These are phyloP conservation scores for Fraxinus latifolia DNA, from an alignment of 305 asterid species.

Conservation along the genomic window DNA sequence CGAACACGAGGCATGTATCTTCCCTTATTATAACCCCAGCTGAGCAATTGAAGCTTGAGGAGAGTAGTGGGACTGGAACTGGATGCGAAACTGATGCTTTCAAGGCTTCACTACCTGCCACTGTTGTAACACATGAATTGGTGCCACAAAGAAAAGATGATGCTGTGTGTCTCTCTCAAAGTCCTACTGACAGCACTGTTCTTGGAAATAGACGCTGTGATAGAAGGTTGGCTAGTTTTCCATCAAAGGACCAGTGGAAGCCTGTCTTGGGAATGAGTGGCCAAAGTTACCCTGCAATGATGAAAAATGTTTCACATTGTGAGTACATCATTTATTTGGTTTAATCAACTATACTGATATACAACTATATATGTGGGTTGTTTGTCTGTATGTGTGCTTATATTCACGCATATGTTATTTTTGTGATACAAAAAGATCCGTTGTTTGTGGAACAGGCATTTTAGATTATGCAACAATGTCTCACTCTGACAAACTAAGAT, in stretches of 20 bases:
- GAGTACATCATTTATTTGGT: conserved; percentile 25
- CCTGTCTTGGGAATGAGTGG: conserved; percentile 59
- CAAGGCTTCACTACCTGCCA: conserved; percentile 40
- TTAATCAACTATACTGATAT: conserved; percentile 11
- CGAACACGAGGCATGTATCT: conserved; percentile 40
- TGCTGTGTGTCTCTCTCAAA: conserved; percentile 38
- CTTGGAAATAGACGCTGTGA: conserved; percentile 50
- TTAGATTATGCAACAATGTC: conserved; percentile 9
- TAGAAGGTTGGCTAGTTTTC: conserved; percentile 45
- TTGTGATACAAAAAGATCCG: conserved; percentile 7
- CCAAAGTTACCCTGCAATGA: conserved; percentile 38
- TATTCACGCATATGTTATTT: conserved; percentile 11
- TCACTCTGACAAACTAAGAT: conserved; percentile 23
- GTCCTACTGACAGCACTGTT: conserved; percentile 35
- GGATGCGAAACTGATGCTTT: conserved; percentile 41
- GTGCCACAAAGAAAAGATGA: conserved; percentile 50
- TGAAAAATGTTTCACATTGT: not conserved
- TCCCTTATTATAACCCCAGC: conserved; percentile 42
- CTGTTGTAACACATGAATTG: conserved; percentile 40
- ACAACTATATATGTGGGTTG: not conserved
- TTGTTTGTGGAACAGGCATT: conserved; percentile 13
- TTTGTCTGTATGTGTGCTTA: conserved; percentile 10
- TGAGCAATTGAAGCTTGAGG: conserved; percentile 51
- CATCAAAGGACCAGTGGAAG: conserved; percentile 71
- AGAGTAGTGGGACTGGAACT: conserved; percentile 39